These are phyloP conservation scores for Tetrahymena borealis DNA, from an alignment of 73 alveolate genomes.

Conservation along the genomic window DNA sequence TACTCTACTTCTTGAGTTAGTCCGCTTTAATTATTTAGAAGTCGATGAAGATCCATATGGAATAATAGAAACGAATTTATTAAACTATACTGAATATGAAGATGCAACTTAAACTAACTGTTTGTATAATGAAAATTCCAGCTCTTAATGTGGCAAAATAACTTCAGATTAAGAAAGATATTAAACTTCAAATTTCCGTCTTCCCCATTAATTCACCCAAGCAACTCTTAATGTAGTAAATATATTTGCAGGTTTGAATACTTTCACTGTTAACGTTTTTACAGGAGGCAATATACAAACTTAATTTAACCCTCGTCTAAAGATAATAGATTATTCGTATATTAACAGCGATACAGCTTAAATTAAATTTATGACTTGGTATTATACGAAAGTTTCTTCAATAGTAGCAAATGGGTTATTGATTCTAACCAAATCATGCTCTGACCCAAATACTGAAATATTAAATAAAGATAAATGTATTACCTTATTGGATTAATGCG, in stretches of 20 bases:
- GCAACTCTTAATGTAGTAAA: neutral
- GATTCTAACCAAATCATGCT: neutral
- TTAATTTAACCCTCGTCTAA: neutral
- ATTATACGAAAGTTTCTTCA: neutral
- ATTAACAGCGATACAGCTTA: neutral
- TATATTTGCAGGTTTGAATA: neutral
- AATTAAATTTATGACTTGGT: neutral
- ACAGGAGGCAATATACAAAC: neutral
- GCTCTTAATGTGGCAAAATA: too few species aligned
- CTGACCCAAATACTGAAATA: neutral
- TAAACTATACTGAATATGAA: neutral
- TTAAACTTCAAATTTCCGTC: neutral
- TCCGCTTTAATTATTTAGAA: neutral
- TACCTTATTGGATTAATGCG: neutral
- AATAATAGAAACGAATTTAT: neutral
- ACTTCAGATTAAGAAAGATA: too few species aligned
- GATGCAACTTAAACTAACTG: neutral
- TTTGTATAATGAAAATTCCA: too few species aligned
- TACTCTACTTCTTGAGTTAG: neutral
- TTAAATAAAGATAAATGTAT: neutral
- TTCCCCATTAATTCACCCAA: neutral
- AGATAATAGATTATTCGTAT: neutral
- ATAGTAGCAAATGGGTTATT: neutral
- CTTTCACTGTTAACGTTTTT: neutral
- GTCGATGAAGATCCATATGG: neutral